A percentile compares a stretch with the other conserved stretches of the same genome.
phyloP scores from a whole-genome alignment of 306 rosid genomes.

The Inga laurina region DNA sequence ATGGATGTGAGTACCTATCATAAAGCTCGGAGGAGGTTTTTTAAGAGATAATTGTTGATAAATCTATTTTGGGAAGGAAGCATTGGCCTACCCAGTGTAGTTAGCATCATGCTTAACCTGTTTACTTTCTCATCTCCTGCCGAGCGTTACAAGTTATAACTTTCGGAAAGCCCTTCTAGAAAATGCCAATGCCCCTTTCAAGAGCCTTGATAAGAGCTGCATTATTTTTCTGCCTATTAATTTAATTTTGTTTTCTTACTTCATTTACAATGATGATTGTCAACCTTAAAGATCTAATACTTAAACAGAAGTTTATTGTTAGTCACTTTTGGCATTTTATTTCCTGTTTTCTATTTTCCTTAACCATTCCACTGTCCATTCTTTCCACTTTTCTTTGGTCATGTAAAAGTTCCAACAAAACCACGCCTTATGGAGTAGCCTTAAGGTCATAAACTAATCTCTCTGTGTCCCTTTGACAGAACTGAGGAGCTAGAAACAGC shows the following conservation, averaged over 20 bases:
- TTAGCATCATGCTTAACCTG: conserved; percentile 9
- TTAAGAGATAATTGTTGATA: conserved; percentile 24
- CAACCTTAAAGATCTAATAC: conserved; percentile 13
- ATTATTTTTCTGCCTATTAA: conserved; percentile 15
- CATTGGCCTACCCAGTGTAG: conserved; percentile 12
- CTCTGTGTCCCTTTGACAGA: conserved; percentile 51
- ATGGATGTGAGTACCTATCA: too few relatives aligned
- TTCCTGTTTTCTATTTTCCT: conserved; percentile 13
- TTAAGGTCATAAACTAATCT: conserved; percentile 28
- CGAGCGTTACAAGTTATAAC: conserved; percentile 1
- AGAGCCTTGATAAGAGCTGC: conserved; percentile 2
- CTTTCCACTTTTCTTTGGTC: conserved; percentile 25
- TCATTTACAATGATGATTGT: conserved; percentile 21
- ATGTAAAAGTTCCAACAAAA: conserved; percentile 23
- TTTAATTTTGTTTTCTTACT: conserved; percentile 18
- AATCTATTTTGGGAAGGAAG: conserved; percentile 21
- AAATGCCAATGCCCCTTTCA: conserved; percentile 16
- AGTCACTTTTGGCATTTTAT: conserved; percentile 18
- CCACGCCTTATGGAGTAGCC: conserved; percentile 11
- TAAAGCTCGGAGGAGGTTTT: conserved; percentile 17
- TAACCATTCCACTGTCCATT: background rate
- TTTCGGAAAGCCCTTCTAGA: conserved; percentile 25
- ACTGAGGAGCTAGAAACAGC: conserved; percentile 97
- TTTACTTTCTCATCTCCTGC: conserved; percentile 29
- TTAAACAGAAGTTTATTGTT: conserved; percentile 8